These are phyloP conservation scores for Hyaloscypha hepaticicola DNA, from an alignment of 495 filamentous ascomycete genomes.

Conservation along the genomic window DNA sequence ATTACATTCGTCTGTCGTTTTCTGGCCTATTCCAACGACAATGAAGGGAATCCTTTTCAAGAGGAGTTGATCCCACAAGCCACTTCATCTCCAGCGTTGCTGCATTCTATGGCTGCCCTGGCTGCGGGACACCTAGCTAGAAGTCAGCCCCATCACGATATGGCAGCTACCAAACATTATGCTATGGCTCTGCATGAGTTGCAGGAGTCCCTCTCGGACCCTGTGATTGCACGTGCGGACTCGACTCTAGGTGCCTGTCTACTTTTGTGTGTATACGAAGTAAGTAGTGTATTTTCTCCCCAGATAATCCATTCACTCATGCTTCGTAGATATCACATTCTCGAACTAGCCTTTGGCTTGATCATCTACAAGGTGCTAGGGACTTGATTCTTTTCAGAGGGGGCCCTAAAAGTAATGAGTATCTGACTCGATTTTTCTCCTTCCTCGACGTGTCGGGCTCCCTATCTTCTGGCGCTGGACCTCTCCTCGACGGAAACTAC, in stretches of 20 bases:
- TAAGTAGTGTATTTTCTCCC: background rate
- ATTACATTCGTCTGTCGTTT: slow-evolving; percentile 30
- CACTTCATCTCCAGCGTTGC: slow-evolving; percentile 24
- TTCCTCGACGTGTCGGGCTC: slow-evolving; percentile 31
- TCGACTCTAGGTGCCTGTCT: slow-evolving; percentile 30
- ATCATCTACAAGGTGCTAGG: slow-evolving; percentile 31
- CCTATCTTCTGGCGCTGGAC: slow-evolving; percentile 19
- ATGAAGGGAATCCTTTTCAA: slow-evolving; percentile 31
- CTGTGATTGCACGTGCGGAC: slow-evolving; percentile 19
- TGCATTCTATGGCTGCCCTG: slow-evolving; percentile 29
- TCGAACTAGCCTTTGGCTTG: slow-evolving; percentile 25
- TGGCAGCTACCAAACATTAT: slow-evolving; percentile 27
- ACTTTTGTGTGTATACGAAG: slow-evolving; percentile 31
- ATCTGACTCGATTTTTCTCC: slow-evolving; percentile 29
- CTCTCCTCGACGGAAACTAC: slow-evolving; percentile 30
- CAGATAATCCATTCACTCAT: background rate
- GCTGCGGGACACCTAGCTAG: slow-evolving; percentile 28
- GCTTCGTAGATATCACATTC: slow-evolving; percentile 27
- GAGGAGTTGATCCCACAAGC: slow-evolving; percentile 26
- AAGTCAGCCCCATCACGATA: slow-evolving; percentile 22
- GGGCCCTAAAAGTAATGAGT: slow-evolving; percentile 23
- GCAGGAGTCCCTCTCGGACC: slow-evolving; percentile 22
- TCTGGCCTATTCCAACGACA: slow-evolving; percentile 30
- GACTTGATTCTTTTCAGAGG: slow-evolving; percentile 31
- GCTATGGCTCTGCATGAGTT: slow-evolving; percentile 24